phyloP scores from a whole-genome alignment of 2,329 filamentous ascomycete genomes.

The Trichoderma sp. region DNA sequence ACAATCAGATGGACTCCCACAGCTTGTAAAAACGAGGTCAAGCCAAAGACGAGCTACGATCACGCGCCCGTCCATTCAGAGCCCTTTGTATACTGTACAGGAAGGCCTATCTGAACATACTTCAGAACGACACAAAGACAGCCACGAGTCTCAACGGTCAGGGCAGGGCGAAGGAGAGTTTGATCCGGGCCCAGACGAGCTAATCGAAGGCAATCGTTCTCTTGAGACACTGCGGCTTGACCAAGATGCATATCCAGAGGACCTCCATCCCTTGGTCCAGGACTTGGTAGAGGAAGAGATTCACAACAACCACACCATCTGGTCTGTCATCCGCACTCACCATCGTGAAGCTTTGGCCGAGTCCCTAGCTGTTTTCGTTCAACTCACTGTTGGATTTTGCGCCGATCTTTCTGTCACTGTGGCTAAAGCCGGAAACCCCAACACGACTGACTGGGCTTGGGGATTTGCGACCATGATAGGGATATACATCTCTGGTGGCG shows the following conservation, averaged over 20 bases:
- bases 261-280: conserved; percentile 1
- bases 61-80: not conserved
- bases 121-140: not conserved
- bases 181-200: not conserved
- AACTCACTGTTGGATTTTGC: not conserved
- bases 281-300: not conserved
- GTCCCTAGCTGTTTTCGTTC: not conserved
- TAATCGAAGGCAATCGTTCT: not conserved
- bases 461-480: conserved; percentile 10
- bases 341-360: not conserved
- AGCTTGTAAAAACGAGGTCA: not conserved
- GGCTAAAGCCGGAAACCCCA: conserved; percentile 1
- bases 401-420: conserved; percentile 3
- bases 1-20: not conserved
- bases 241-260: conserved; percentile 2
- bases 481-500: conserved; percentile 6
- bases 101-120: not conserved
- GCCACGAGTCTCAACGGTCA: not conserved
- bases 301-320: conserved; percentile 3
- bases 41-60: not conserved
- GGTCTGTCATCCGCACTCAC: not conserved
- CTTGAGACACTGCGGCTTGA: not conserved
- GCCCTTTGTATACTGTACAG: not conserved
- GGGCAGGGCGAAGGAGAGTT: not conserved
- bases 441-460: conserved; percentile 5